Base-by-base conservation (phyloP, 2,329 filamentous ascomycete species). In the Cladosporium sp. region DNA sequence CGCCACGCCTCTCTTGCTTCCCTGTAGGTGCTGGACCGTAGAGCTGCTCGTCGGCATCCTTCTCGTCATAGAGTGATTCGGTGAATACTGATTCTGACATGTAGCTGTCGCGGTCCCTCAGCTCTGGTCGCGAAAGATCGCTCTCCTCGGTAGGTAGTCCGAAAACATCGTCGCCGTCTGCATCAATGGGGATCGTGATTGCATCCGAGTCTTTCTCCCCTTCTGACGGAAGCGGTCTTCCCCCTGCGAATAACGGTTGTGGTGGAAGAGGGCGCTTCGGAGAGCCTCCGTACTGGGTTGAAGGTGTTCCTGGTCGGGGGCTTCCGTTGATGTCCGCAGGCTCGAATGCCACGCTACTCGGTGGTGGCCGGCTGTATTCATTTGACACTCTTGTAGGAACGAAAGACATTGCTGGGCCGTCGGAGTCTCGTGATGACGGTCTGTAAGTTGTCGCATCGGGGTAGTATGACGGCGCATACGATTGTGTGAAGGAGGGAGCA, bases 11-110 rank as follows among this genome's bases (percentile, higher is more conserved):
- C 75, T 92, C 89, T 76, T 99, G 95, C 65, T 91, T 91, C 10
- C 92, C 92, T 63, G 90, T 87, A 0, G 95, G 95, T 1, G 93
- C 94, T 0, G 92, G 91, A 0, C 92, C 94, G 75, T 97, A 97
- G 8, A 76, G 67, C n/a, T 65, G 46, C 76, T 93, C 88, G 62
- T 83, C 74, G 25, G 5, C 25, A 61, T 80, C 74, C 43, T 92
- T 90, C 26, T 87, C 83, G 75, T 93, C 90, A 23, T 79, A 76
- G 39, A 80, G 79, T 56, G 85, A 82, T 34, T 88, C 86, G 11
- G 84, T 85, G 69, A 86, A 82, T 0, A 86, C 88, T 4, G 85
- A 86, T 57, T 87, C 84, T 34, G 85, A 87, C 74, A 83, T 80
- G 76, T 87, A 89, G 13, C 86, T 87, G 67, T 87, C 83, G 70